These are phyloP conservation scores for Leccinum incarnatum DNA, from an alignment of 768 basidiomycete species.

Conservation along the genomic window DNA sequence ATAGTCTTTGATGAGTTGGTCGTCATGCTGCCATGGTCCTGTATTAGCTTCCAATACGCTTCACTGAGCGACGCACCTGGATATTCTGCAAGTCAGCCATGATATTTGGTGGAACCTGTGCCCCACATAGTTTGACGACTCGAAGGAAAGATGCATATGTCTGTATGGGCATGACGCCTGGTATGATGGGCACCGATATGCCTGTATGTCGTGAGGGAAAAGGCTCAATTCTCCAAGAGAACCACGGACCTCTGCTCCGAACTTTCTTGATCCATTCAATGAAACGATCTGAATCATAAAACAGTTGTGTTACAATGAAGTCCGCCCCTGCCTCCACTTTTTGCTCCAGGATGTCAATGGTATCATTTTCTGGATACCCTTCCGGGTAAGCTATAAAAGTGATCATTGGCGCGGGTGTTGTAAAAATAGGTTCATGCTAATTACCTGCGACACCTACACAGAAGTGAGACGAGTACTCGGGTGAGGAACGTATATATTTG, in stretches of 20 bases:
- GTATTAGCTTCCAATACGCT: background rate
- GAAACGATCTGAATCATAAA: conserved; percentile 93
- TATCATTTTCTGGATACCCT: conserved; percentile 67
- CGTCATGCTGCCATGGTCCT: conserved; percentile 66
- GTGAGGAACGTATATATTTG: conserved; percentile 74
- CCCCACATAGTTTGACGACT: conserved; percentile 85
- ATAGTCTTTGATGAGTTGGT: conserved; percentile 90
- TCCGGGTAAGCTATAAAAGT: conserved; percentile 77
- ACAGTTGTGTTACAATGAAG: conserved; percentile 94
- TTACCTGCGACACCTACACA: conserved; percentile 94
- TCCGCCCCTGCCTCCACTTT: conserved; percentile 96
- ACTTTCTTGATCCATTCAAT: conserved; percentile 74
- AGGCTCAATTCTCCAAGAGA: background rate
- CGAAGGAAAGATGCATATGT: conserved; percentile 93
- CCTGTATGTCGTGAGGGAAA: conserved; percentile 46
- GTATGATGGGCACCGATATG: conserved; percentile 86
- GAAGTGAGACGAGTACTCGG: conserved; percentile 79
- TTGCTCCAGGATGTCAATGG: conserved; percentile 69
- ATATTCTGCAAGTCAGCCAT: conserved; percentile 70
- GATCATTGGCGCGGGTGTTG: background rate
- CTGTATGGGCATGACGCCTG: conserved; percentile 97
- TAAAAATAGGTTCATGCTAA: background rate
- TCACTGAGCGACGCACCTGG: conserved; percentile 48
- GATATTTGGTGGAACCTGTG: conserved; percentile 66
- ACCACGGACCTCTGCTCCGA: conserved; percentile 59